Percentiles rank a stretch among this genome's conserved stretches.
These are phyloP conservation scores for Nadsonia starkeyi-henricii DNA, from an alignment of 1,139 yeast species.

Conservation along the genomic window DNA sequence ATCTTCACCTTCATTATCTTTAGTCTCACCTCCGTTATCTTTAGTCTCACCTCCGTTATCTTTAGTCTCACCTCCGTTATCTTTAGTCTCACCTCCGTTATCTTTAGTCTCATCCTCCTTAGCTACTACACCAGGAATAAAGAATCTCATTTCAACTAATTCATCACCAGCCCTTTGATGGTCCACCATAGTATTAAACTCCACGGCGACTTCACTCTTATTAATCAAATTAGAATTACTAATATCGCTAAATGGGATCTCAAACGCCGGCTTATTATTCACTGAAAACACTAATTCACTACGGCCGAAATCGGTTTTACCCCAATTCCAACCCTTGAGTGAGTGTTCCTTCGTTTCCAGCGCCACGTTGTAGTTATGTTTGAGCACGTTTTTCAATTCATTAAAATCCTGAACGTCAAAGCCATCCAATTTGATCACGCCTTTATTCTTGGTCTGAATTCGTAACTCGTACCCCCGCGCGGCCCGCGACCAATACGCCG, in stretches of 20 bases:
- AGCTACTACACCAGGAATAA: slow-evolving; percentile 69
- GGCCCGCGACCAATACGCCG: slow-evolving; percentile 86
- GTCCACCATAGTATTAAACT: slow-evolving; percentile 49
- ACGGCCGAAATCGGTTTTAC: slow-evolving; percentile 80
- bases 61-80: slow-evolving; percentile 15
- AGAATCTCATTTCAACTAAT: slow-evolving; percentile 84
- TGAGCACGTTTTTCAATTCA: slow-evolving; percentile 69
- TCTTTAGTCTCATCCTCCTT: slow-evolving; percentile 25
- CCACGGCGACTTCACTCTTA: slow-evolving; percentile 85
- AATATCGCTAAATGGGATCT: slow-evolving; percentile 69
- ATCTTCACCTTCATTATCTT: slow-evolving; percentile 18
- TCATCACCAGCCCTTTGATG: slow-evolving; percentile 77
- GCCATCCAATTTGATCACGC: slow-evolving; percentile 82
- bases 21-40: slow-evolving; percentile 7
- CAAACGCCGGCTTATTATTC: slow-evolving; percentile 82
- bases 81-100: slow-evolving; percentile 18
- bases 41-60: slow-evolving; percentile 12
- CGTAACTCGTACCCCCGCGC: slow-evolving; percentile 83
- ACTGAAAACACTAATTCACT: slow-evolving; percentile 80
- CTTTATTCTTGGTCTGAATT: slow-evolving; percentile 76
- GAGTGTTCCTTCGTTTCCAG: slow-evolving; percentile 84
- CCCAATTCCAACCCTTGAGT: slow-evolving; percentile 98
- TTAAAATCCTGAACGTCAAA: slow-evolving; percentile 74
- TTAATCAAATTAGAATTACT: slow-evolving; percentile 86
- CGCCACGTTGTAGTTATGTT: slow-evolving; percentile 54